A percentile compares a stretch with the other conserved stretches of the same genome.
phyloP scores from a whole-genome alignment of 371 early-diverging fungal genomes.

The Umbelopsis sp. region DNA sequence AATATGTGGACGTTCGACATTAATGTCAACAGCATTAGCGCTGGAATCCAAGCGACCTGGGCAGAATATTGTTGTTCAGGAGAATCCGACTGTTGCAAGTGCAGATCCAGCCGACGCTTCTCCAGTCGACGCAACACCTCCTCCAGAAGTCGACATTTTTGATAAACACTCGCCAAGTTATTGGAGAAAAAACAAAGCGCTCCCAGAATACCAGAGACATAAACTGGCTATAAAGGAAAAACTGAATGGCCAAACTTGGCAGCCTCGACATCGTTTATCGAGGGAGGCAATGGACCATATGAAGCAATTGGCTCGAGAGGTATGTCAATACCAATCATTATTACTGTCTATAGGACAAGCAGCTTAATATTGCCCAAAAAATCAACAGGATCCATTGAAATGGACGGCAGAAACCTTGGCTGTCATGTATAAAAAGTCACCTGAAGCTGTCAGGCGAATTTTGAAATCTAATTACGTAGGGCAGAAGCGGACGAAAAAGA shows the following conservation, averaged over 20 bases:
- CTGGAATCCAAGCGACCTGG: too few species aligned
- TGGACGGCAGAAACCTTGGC: conserved; percentile 29
- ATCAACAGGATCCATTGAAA: conserved; percentile 32
- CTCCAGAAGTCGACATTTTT: neutral
- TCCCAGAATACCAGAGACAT: conserved; percentile 9
- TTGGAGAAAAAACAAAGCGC: conserved; percentile 11
- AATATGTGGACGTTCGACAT: too few species aligned
- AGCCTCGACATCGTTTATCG: neutral
- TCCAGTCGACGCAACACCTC: neutral
- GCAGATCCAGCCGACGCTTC: neutral
- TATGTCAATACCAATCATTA: neutral
- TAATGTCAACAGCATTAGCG: too few species aligned
- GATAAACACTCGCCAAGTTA: neutral
- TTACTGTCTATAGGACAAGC: neutral
- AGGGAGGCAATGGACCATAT: conserved; percentile 10
- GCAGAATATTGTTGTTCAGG: too few species aligned
- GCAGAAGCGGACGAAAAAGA: neutral
- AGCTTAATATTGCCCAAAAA: neutral
- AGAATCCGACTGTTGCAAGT: too few species aligned
- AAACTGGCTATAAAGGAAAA: conserved; percentile 12
- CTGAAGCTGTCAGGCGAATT: conserved; percentile 42
- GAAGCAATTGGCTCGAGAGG: neutral
- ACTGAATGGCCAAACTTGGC: neutral
- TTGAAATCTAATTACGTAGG: conserved; percentile 41
- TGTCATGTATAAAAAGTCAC: conserved; percentile 37